Evolutionary conservation across 345 rosid species (phyloP), one percentile per base, ranked within the genome.

Genomic region (Geranium rotundifolium): DNA sequence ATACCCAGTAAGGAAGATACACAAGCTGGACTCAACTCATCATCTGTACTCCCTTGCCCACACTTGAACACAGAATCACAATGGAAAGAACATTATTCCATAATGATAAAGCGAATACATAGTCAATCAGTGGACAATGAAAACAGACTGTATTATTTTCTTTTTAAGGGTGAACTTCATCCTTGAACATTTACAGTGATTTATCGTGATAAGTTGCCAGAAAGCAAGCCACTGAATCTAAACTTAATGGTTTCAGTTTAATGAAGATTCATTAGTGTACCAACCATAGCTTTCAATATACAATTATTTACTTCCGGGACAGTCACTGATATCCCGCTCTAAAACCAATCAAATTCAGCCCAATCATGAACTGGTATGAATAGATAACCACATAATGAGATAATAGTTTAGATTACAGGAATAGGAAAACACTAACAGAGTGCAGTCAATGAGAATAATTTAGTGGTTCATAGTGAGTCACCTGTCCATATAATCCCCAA

Each of bases 401-500:
- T 46, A 14, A 46, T 12, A 46, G 52, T 3, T 4, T 7, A 14
- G 15, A 46, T 46, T 3, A 63, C 46, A 16, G 50, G 20, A 20
- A 41, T 62, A 39, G 46, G 4, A 17, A 17, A 23, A 23, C 27
- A 31, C 23, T 50, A 6, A 17, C 34, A 49, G 27, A 62, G 31
- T 5, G 34, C 23, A 13, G 19, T 10, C 30, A 9, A 63, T 19
- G 16, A 56, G 39, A 15, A 56, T 18, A 15, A 63, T 17, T 7
- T 29, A 52, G 66, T 46, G 10, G 39, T 29, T 56, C 61, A 6
- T 19, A n/a, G 19, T 27, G 69, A 61, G 56, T 81, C 71, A 90
- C 99, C 99, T 95, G 99, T 77, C 99, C 97, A 65, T 95, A 90
- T 69, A 88, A 95, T 66, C 99, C 97, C 99, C 99, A 95, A 41